Base-by-base conservation (phyloP, 2,329 filamentous ascomycete species). In the Cercospora canescens region DNA sequence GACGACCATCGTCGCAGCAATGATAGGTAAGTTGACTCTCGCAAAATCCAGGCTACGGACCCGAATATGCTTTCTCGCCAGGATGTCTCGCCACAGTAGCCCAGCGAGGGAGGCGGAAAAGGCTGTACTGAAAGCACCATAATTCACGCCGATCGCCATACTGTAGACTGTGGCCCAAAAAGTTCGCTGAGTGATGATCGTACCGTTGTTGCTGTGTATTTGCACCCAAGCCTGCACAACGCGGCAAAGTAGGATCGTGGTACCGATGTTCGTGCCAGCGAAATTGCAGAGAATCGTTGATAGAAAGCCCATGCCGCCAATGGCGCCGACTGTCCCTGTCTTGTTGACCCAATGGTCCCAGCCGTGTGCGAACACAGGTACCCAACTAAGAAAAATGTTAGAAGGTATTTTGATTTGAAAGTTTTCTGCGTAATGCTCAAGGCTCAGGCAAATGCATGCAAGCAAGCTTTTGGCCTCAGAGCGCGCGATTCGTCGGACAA, bases 71-170 rank as follows among this genome's bases (percentile, higher is more conserved):
- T 92, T 92, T 30, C 89, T 81, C 0, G 76, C 78, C 1, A 92
- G 81, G 18, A 93, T 92, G 68, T 92, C 89, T 2, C 88, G 83
- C 90, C 90, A 93, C 0, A 92, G 79, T 8, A 93, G 81, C 1
- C 90, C 90, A 1, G 90, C 90, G 1, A 92, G 77, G 0, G 89
- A 91, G 0, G 89, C 90, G 69, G 88, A 91, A 71, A 93, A 91
- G 0, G 89, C 88, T 0, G 87, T 86, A 73, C 89, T 91, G 74
- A 92, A 92, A 0, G 90, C 90, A 4, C 90, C 90, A 65, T 88
- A 92, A 75, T 93, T 92, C 67, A 92, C 88, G 2, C 89, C 89
- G 0, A 93, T 79, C 0, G 90, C 90, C 88, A 92, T 91, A 75
- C 85, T 86, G 76, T 92, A 92, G 0, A 92, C 86, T 0, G 89